phyloP scores from a whole-genome alignment of 768 basidiomycete genomes.

The Pleurotus salmoneostramineus region DNA sequence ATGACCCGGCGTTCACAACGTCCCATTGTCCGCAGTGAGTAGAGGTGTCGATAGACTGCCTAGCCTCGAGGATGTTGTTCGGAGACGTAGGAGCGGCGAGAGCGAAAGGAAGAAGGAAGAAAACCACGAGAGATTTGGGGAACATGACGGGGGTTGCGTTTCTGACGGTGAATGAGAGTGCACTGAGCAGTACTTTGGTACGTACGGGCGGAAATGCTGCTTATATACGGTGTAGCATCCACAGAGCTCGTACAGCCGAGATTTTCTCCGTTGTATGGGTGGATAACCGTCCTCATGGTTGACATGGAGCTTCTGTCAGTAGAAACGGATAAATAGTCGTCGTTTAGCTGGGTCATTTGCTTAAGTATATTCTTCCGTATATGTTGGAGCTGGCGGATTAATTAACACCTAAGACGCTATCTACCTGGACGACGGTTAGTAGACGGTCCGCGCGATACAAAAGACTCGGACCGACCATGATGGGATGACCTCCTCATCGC shows the following conservation, averaged over 20 bases:
- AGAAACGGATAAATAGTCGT: slow-evolving; percentile 3
- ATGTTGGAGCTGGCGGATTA: slow-evolving; percentile 1
- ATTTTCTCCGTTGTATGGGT: neutral
- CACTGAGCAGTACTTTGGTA: neutral
- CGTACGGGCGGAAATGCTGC: neutral
- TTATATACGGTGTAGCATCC: neutral
- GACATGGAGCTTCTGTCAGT: no score
- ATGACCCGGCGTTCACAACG: slow-evolving; percentile 35
- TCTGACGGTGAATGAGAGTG: neutral
- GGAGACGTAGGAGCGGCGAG: slow-evolving; percentile 11
- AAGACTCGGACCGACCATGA: neutral
- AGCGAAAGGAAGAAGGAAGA: slow-evolving; percentile 11
- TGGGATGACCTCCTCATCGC: neutral
- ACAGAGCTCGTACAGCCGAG: neutral
- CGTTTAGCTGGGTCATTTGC: neutral
- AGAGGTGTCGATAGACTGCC: slow-evolving; percentile 29
- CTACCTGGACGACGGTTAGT: neutral
- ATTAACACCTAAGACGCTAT: neutral
- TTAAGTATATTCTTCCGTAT: neutral
- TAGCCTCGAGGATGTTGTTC: slow-evolving; percentile 4
- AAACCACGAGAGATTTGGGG: neutral
- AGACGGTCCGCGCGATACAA: slow-evolving; percentile 1
- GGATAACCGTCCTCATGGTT: neutral
- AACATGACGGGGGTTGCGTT: neutral
- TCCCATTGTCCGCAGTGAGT: slow-evolving; percentile 50